Percentiles rank a stretch among this genome's conserved stretches.
Evolutionary conservation across 176 grass and related monocot genomes (phyloP).

Genomic region (Bonia amplexicaulis): DNA sequence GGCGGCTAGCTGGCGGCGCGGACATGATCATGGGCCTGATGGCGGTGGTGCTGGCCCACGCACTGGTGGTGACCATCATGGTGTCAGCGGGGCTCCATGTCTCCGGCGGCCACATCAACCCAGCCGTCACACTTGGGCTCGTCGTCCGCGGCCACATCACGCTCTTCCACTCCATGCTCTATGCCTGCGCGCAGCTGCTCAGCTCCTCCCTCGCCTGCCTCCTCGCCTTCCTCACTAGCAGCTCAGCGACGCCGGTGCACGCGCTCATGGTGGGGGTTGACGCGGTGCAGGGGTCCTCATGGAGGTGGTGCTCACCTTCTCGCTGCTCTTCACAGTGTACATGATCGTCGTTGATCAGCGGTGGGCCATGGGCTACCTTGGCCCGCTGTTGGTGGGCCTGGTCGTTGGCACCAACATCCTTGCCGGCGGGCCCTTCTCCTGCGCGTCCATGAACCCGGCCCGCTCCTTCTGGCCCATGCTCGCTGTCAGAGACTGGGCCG

Average conservation of each 20-base stretch:
- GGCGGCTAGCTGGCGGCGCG: slow-evolving; percentile 48
- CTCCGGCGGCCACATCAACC: slow-evolving; percentile 84
- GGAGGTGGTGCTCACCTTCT: slow-evolving; percentile 87
- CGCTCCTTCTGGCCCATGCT: slow-evolving; percentile 76
- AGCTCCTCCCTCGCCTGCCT: slow-evolving; percentile 55
- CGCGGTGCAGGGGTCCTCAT: slow-evolving; percentile 43
- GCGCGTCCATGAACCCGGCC: slow-evolving; percentile 92
- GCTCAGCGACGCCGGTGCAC: slow-evolving; percentile 56
- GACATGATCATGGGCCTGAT: slow-evolving; percentile 68
- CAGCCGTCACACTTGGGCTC: slow-evolving; percentile 70
- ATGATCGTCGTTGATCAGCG: slow-evolving; percentile 63
- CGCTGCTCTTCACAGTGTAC: slow-evolving; percentile 77
- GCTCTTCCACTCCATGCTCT: slow-evolving; percentile 63
- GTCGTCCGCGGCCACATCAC: slow-evolving; percentile 64
- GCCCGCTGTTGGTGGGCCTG: slow-evolving; percentile 54
- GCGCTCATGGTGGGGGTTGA: slow-evolving; percentile 41
- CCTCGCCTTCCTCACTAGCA: slow-evolving; percentile 57
- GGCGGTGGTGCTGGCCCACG: slow-evolving; percentile 72
- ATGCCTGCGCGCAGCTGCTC: slow-evolving; percentile 55
- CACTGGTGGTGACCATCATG: slow-evolving; percentile 66
- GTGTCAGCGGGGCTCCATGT: slow-evolving; percentile 79
- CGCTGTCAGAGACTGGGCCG: slow-evolving; percentile 41
- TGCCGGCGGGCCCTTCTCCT: slow-evolving; percentile 65
- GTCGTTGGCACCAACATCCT: slow-evolving; percentile 79
- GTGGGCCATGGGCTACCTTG: slow-evolving; percentile 25